These are phyloP conservation scores for Apiospora malaysiana DNA, from an alignment of 2,329 filamentous ascomycete species.

Conservation along the genomic window DNA sequence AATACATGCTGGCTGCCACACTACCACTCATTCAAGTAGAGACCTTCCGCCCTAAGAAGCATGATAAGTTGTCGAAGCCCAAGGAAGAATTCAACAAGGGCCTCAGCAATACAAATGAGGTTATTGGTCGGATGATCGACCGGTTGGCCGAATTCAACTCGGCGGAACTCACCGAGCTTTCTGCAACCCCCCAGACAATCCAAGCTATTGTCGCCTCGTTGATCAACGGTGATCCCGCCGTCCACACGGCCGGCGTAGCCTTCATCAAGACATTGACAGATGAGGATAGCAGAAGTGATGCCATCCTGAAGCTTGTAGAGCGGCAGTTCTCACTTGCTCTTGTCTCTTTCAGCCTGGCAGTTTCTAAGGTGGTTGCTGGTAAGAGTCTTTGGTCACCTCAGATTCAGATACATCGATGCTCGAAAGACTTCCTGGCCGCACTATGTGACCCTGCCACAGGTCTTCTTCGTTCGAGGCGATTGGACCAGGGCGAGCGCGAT, in stretches of 20 bases:
- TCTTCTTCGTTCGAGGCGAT: slow-evolving; percentile 57
- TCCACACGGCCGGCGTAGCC: slow-evolving; percentile 81
- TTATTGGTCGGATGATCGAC: slow-evolving; percentile 77
- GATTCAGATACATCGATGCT: slow-evolving; percentile 61
- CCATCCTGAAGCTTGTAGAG: slow-evolving; percentile 53
- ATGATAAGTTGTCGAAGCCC: slow-evolving; percentile 44
- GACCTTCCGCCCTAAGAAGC: slow-evolving; percentile 66
- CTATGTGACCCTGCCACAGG: slow-evolving; percentile 63
- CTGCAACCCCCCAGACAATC: slow-evolving; percentile 70
- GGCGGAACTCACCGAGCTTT: slow-evolving; percentile 71
- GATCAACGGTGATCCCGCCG: slow-evolving; percentile 78
- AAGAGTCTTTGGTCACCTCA: slow-evolving; percentile 62
- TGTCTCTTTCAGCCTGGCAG: slow-evolving; percentile 50
- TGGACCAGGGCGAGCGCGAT: slow-evolving; percentile 66
- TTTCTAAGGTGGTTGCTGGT: slow-evolving; percentile 47
- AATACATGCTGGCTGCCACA: slow-evolving; percentile 73
- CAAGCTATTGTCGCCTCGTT: slow-evolving; percentile 79
- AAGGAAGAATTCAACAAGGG: slow-evolving; percentile 80
- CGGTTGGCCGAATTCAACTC: slow-evolving; percentile 78
- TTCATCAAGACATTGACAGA: slow-evolving; percentile 83
- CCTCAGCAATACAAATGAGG: slow-evolving; percentile 59
- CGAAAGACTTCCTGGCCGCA: slow-evolving; percentile 60
- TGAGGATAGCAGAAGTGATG: slow-evolving; percentile 61
- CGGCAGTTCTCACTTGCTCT: slow-evolving; percentile 52
- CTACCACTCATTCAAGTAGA: slow-evolving; percentile 77